Evolutionary conservation across 1,284 basidiomycete species (phyloP), one percentile per base, ranked within the genome.

Genomic region (Somion occarium): DNA sequence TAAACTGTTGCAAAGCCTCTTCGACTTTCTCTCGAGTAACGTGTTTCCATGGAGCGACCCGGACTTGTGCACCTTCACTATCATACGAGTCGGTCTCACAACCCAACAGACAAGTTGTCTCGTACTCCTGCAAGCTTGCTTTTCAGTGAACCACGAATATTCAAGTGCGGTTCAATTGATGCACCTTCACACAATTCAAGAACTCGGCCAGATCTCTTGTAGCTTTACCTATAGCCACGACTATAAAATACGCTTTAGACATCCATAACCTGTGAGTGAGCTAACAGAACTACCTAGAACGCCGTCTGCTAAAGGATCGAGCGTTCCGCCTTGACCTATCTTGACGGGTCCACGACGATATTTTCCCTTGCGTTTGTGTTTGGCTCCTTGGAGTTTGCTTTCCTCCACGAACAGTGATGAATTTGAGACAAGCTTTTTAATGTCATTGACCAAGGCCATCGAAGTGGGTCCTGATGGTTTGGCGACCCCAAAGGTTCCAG

Each of bases 41-140:
- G 65, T 94, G 91, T 47, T 79, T 76, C 85, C 90, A 96, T 7
- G 88, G 82, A 23, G 89, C 87, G 47, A 82, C 74, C 49, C 87
- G 79, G 49, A 95, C 80, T 49, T 85, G 76, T 18, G 83, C 77
- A 24, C 93, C 93, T 61, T 97, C 83, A 55, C 87, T 86, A 66
- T 99, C 97, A 69, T 97, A 98, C 1, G 90, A 87, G 59, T 98
- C 94, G 2, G 97, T 99, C 63, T 96, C 87, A 59, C 91, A 93
- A 3, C 97, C 97, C 2, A 99, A 78, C 5, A 99, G 70, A 56
- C 92, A 96, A 1, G 89, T 95, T 20, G 93, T 89, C 51, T 80
- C 80, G 66, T 99, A 99, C 72, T 95, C 91, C 91, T 96, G 62
- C 46, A 53, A 22, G 26, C 46, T 58, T 30, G 55, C 55, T 37